Base-by-base conservation (phyloP, 2,329 filamentous ascomycete genomes). In the Pseudogymnoascus destructans region DNA sequence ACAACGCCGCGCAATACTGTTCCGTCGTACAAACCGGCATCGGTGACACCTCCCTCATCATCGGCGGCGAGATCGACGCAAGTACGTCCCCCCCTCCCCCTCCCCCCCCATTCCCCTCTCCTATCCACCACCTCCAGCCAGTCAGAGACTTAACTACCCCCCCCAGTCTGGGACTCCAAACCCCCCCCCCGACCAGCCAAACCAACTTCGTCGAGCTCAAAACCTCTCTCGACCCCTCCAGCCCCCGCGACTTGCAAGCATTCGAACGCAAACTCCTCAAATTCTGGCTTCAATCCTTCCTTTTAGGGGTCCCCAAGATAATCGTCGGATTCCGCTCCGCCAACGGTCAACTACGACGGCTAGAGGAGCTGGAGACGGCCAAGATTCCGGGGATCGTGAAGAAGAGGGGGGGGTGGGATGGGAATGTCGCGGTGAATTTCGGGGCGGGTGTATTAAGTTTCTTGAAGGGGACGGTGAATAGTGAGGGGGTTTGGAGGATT, bases 181-280 rank as follows among this genome's bases (percentile, higher is more conserved):
- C 89, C 89, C 0, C 70, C 73, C 3, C 19, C 25, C 8, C 65
- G 75, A 78, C 60, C 78, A 57, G 81, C 80, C 82, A 86, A 0
- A 86, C 89, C 63, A 89, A 92, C 66, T 98, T 91, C 87, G 85
- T 97, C 30, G 93, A 98, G 71, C 79, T 98, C 59, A 98, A 98
- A 70, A 98, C 93, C 0, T 82, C 83, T n/a, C 84, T 81, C 38
- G 83, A 86, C 63, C 84, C 92, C 55, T 76, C 77, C 57, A 79
- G 79, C 61, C 78, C 84, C 1, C 78, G 81, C 52, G 87, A 93
- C 66, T 77, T 82, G 67, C 72, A 85, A 17, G 86, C 83, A 62
- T 95, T 92, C 69, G 88, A 96, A 71, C 81, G 87, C 55, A 97
- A 97, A 70, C 78, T 97, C 58, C 80, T 95, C 72, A 95, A 95